A percentile compares a stretch with the other conserved stretches of the same genome.
phyloP scores from a whole-genome alignment of 805 yeast species.

The Debaryomyces hansenii region DNA sequence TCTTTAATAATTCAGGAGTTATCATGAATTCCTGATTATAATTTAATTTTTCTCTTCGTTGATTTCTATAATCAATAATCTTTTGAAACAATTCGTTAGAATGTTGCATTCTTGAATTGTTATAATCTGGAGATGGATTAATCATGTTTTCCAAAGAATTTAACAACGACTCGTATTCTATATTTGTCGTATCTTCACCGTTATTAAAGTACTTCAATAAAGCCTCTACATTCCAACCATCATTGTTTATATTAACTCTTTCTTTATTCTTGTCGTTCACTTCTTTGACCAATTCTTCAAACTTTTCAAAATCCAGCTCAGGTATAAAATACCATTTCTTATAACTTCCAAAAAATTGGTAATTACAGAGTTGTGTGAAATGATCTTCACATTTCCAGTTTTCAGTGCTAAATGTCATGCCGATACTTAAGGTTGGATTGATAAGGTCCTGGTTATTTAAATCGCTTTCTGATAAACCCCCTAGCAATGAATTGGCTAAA shows the following conservation, averaged over 20 bases:
- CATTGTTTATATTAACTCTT: conserved; percentile 19
- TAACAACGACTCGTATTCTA: conserved; percentile 25
- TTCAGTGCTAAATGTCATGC: conserved; percentile 53
- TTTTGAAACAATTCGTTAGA: conserved; percentile 24
- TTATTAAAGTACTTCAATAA: conserved; percentile 13
- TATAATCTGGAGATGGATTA: conserved; percentile 22
- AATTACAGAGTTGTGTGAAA: conserved; percentile 53
- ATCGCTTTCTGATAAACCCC: conserved; percentile 41
- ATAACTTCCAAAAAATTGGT: conserved; percentile 54
- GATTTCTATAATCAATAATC: conserved; percentile 19
- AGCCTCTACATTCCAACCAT: conserved; percentile 20
- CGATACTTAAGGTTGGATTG: conserved; percentile 47
- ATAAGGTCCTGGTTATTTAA: conserved; percentile 44
- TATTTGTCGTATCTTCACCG: conserved; percentile 9
- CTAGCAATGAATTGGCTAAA: conserved; percentile 48
- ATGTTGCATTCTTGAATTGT: conserved; percentile 24
- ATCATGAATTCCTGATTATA: conserved; percentile 48
- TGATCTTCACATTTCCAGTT: conserved; percentile 66
- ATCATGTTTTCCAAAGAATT: conserved; percentile 34
- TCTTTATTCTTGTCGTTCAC: conserved; percentile 9
- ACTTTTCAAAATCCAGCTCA: conserved; percentile 51
- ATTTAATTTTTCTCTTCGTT: conserved; percentile 5
- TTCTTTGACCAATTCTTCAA: conserved; percentile 42
- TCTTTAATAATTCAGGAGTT: conserved; percentile 48
- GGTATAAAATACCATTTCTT: conserved; percentile 66